A percentile compares a stretch with the other conserved stretches of the same genome.
Conservation (phyloP, 352 stramenopile genomes). For the Elongisporangium anandrum region DNA sequence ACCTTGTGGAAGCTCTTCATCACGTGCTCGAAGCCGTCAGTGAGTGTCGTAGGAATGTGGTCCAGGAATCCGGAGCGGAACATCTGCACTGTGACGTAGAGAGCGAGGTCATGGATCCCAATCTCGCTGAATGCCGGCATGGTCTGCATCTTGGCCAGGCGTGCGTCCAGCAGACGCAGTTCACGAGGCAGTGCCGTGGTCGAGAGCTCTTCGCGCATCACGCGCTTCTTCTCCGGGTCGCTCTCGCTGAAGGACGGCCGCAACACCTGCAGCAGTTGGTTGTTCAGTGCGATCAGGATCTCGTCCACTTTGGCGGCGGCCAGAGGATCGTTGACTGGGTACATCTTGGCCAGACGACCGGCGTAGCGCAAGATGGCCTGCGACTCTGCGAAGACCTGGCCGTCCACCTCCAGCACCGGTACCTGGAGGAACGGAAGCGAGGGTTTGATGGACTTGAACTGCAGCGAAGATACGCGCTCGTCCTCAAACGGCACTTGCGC, state of each 20-base stretch:
- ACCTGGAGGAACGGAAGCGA: slow-evolving; percentile 38
- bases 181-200: slow-evolving; percentile 20
- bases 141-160: slow-evolving; percentile 19
- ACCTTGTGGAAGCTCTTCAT: too few species aligned
- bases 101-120: slow-evolving; percentile 26
- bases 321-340: slow-evolving; percentile 25
- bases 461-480: slow-evolving; percentile 29
- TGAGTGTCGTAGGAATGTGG: slow-evolving; percentile 21
- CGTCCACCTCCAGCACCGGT: slow-evolving; percentile 43
- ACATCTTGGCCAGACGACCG: slow-evolving; percentile 20
- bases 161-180: slow-evolving; percentile 18
- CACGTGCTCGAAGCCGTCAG: too few species aligned
- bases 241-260: slow-evolving; percentile 18
- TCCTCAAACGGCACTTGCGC: slow-evolving; percentile 44
- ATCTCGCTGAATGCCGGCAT: too few species aligned
- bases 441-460: slow-evolving; percentile 25
- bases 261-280: slow-evolving; percentile 20
- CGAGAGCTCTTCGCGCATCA: slow-evolving; percentile 27
- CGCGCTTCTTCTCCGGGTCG: slow-evolving; percentile 24
- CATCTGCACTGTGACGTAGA: slow-evolving; percentile 23
- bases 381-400: slow-evolving; percentile 41
- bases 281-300: slow-evolving; percentile 19
- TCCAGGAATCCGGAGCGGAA: slow-evolving; percentile 24
- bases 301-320: slow-evolving; percentile 25
- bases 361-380: slow-evolving; percentile 29